Conservation (phyloP, 331 rosid species). For the Pyrus hybrid region DNA sequence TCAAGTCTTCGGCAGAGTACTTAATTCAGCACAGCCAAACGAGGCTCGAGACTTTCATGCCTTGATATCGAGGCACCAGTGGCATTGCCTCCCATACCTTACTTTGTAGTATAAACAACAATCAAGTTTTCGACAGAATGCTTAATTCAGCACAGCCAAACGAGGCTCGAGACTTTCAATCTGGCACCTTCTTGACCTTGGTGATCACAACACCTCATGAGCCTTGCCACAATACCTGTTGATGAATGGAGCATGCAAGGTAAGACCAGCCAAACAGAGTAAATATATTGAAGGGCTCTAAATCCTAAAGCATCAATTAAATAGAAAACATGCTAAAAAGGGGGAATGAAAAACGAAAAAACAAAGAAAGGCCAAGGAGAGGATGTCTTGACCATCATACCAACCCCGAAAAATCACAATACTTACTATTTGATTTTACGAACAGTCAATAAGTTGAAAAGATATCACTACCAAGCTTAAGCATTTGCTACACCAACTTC, state of each 20-base stretch:
- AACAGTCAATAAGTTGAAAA: background rate
- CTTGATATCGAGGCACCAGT: too few species aligned
- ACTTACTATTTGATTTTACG: background rate
- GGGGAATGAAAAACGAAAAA: background rate
- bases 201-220: conserved; percentile 66
- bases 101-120: background rate
- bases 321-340: background rate
- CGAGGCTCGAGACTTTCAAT: background rate
- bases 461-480: background rate
- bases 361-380: background rate
- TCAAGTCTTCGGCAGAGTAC: background rate
- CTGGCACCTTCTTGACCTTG: background rate
- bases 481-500: background rate
- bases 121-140: background rate
- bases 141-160: background rate
- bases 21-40: background rate
- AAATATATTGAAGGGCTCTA: background rate
- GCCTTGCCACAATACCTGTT: conserved; percentile 89
- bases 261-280: background rate
- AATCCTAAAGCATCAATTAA: background rate
- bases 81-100: conserved; percentile 21
- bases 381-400: background rate
- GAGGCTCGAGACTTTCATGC: background rate
- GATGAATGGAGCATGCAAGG: conserved; percentile 68
- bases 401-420: background rate